phyloP scores from a whole-genome alignment of 805 yeast genomes.

The Debaryomyces maramus region DNA sequence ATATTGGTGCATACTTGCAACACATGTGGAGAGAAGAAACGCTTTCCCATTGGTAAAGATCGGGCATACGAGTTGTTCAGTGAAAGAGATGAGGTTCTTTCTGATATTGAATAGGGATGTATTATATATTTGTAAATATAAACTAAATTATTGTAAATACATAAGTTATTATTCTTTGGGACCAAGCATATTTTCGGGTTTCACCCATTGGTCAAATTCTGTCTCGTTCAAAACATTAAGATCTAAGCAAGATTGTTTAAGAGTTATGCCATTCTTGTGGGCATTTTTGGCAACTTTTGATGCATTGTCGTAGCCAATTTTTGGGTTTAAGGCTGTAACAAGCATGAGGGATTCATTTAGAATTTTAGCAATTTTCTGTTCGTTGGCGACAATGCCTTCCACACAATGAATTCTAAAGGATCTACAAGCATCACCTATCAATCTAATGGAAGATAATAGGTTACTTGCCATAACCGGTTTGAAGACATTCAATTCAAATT shows the following conservation, averaged over 20 bases:
- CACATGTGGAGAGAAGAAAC: slow-evolving; percentile 50
- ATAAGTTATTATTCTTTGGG: slow-evolving; percentile 29
- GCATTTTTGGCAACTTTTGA: slow-evolving; percentile 43
- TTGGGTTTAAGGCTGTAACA: slow-evolving; percentile 42
- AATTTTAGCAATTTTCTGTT: slow-evolving; percentile 35
- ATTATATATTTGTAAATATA: slow-evolving; percentile 4
- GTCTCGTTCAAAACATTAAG: slow-evolving; percentile 32
- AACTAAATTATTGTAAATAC: not conserved
- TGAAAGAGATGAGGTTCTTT: slow-evolving; percentile 34
- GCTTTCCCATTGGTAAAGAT: slow-evolving; percentile 64
- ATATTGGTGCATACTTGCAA: slow-evolving; percentile 49
- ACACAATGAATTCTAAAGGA: slow-evolving; percentile 40
- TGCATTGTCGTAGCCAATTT: slow-evolving; percentile 41
- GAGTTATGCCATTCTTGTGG: slow-evolving; percentile 40
- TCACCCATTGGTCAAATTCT: slow-evolving; percentile 41
- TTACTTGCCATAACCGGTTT: slow-evolving; percentile 41
- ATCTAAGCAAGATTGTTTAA: slow-evolving; percentile 39
- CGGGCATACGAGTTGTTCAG: slow-evolving; percentile 48
- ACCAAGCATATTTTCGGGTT: slow-evolving; percentile 42
- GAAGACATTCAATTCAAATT: slow-evolving; percentile 41
- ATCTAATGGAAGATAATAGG: slow-evolving; percentile 35
- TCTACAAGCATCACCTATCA: slow-evolving; percentile 33
- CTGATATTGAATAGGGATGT: not conserved
- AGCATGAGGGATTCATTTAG: slow-evolving; percentile 42
- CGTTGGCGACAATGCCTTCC: slow-evolving; percentile 37